Evolutionary conservation across 2,329 filamentous ascomycete genomes (phyloP), one percentile per base, ranked within the genome.

Genomic region (Pseudogymnoascus sp.): DNA sequence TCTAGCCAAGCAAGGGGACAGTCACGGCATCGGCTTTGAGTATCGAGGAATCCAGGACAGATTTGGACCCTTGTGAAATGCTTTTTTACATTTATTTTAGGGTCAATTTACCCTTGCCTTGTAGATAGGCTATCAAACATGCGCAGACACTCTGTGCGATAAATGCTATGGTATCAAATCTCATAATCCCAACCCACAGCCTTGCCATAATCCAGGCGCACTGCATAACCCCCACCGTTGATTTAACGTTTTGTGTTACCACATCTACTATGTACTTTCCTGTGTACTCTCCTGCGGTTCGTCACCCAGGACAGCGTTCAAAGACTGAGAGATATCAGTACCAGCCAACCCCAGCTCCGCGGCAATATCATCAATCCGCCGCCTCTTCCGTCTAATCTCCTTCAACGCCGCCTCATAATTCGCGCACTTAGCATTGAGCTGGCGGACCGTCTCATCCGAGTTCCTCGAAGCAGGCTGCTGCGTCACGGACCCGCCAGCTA

Each of bases 291-390:
- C 48, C 48, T 21, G 29, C n/a, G 3, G 15, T 21, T 55, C 29
- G 15, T 55, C 48, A 13, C 9, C 29, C 2, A 55, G 29, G 48
- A 33, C 48, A 29, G 29, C 48, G 48, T 15, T 55, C 48, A 55
- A 55, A 21, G 29, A 21, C 48, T 33, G 48, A 15, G 48, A 18
- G 9, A 55, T 55, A 21, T 55, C 48, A 33, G 48, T 12, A 12
- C 48, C 48, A 55, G 48, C 48, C 27, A 29, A 55, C 48, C 48
- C 48, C 29, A 55, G 29, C 15, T 55, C 48, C 4, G 48, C n/a
- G 48, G 35, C 15, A 55, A 55, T 55, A 33, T 55, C 48, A 55
- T 55, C 48, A 12, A 55, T 55, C 29, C 48, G 48, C 48, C 48
- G n/a, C 48, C 9, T 33, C 29, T 55, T 55, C 29, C 48, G 29